Base-by-base conservation (phyloP, 1,284 basidiomycete genomes). In the Moniliophthora roreri region DNA sequence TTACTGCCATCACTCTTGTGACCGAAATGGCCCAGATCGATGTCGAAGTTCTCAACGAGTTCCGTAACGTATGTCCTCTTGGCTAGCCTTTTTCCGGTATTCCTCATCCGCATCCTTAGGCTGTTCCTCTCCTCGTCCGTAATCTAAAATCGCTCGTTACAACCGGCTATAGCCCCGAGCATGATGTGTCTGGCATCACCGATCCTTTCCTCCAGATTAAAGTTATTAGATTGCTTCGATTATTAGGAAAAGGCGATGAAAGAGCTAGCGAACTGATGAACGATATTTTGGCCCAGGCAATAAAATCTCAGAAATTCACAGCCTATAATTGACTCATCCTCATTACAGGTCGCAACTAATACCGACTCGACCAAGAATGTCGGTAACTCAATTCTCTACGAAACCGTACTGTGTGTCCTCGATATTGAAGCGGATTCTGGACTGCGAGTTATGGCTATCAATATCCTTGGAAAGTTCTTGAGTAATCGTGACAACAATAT, bases 401-500 rank as follows among this genome's bases (percentile, higher is more conserved):
- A 99, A 74, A 96, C 96, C 0, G 97, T 99, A 2, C 79, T 98
- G 58, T 95, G 95, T 6, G 91, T 99, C n/a, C 80, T 99, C 46
- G 96, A 99, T 62, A 99, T 99, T 57, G 95, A 98, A 66, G 96
- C 97, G 7, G 97, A 99, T 69, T 91, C 85, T 53, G 94, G 95
- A 20, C 74, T 99, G 37, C 86, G 97, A 4, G 96, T 99, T 50
- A 98, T 99, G 97, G 97, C 97, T 0, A 99, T 99, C 74, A 99
- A 99, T 68, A 98, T 99, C 55, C 81, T 99, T 40, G 97, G 97
- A 57, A 99, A 98, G 72, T 99, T 99, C 76, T 76, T 99, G 63
- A 90, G 93, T 66, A 99, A 99, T 73, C 82, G 93, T 28, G 97
- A 99, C 70, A 99, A 99, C 74, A 99, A 99, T 68, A 99, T 99